Evolutionary conservation across 2,329 filamentous ascomycete species (phyloP), one percentile per base, ranked within the genome.

Genomic region (Domatiomyces catenatus): DNA sequence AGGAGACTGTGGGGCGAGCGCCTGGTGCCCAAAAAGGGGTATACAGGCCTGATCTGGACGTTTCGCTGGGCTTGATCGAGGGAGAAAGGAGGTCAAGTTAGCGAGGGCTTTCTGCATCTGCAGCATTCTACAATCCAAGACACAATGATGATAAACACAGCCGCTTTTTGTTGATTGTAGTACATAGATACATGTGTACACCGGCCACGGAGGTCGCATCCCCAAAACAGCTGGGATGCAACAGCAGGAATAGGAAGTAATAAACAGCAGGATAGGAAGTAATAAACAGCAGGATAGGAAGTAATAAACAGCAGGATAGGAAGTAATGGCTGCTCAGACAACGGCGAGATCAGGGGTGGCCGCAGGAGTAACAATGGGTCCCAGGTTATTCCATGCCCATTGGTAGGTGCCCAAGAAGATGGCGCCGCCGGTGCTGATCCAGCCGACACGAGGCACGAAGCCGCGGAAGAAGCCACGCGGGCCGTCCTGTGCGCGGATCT

Each of bases 391-490:
- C 60, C 82, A 83, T 19, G 81, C 84, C 79, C 82, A 92, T 66
- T 94, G 87, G 66, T 95, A 95, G 61, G 84, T 90, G 0, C 90
- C 92, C 62, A 96, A 67, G 70, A 98, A 98, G 32, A 98, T 87
- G 8, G 90, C 87, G 1, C 92, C 92, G 2, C 92, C 92, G 51
- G 86, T 83, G 58, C 86, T 92, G 64, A 98, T 98, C 89, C 92
- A 96, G 55, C 86, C 83, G 8, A 94, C 82, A 49, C 92, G 75
- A 1, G 92, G 92, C 15, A 84, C 88, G 58, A 83, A 68, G 1
- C 72, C 72, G 42, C 69, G 66, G 61, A 70, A 72, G 49, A 75
- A 68, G 22, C 66, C 71, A 42, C 65, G 62, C 15, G 63, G 54
- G 0, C 73, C 73, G 58, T 74, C 71, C 46, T 68, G 62, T 45